Evolutionary conservation across 1,284 basidiomycete species (phyloP).

Genomic region (Papiliotrema flavescens): DNA sequence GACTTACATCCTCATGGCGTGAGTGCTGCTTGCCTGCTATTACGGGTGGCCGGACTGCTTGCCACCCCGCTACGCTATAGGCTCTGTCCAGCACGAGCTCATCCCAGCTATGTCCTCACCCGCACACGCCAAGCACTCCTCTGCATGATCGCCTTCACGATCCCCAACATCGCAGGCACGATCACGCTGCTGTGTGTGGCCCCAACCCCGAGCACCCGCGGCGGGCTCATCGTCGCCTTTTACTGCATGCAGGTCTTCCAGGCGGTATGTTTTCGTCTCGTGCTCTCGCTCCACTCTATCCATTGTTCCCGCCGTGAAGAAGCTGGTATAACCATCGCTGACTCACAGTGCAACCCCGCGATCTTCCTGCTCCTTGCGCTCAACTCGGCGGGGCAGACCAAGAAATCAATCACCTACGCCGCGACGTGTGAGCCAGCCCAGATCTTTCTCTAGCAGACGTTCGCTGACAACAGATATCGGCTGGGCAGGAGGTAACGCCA

Average conservation of each 20-base stretch:
- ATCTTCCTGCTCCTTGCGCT: conserved; percentile 23
- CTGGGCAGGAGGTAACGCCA: conserved; percentile 26
- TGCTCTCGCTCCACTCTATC: too few species aligned
- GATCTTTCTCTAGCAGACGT: too few species aligned
- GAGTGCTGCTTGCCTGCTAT: neutral
- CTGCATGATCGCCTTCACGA: conserved; percentile 18
- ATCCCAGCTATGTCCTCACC: conserved; percentile 12
- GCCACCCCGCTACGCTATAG: too few species aligned
- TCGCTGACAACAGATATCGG: conserved; percentile 6
- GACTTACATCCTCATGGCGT: conserved; percentile 20
- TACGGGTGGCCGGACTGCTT: too few species aligned
- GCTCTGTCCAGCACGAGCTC: neutral
- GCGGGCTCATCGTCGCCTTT: conserved; percentile 24
- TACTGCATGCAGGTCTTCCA: conserved; percentile 29
- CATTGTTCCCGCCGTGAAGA: too few species aligned
- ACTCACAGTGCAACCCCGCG: conserved; percentile 16
- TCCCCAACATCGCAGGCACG: conserved; percentile 30
- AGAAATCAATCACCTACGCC: conserved; percentile 31
- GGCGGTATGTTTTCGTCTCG: conserved; percentile 18
- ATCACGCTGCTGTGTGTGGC: conserved; percentile 24
- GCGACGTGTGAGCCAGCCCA: conserved; percentile 11
- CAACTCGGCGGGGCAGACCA: conserved; percentile 33
- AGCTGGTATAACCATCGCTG: neutral
- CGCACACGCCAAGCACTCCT: conserved; percentile 21
- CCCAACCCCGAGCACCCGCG: conserved; percentile 14